These are phyloP conservation scores for Fusarium fracticaudum DNA, from an alignment of 2,329 filamentous ascomycete genomes.

Conservation along the genomic window DNA sequence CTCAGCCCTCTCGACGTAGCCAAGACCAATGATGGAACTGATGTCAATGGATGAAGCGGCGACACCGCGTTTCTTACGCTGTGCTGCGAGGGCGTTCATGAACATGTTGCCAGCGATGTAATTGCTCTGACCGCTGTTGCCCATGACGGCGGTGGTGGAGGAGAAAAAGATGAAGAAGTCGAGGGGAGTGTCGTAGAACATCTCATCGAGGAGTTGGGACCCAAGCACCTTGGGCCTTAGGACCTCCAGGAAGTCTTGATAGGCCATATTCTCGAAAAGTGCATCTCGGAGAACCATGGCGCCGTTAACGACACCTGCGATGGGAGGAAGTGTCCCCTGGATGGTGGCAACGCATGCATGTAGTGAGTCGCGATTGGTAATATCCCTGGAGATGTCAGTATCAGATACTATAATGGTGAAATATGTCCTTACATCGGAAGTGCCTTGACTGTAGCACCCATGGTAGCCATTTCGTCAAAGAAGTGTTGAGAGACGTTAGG, in stretches of 20 bases:
- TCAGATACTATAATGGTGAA: neutral
- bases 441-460: neutral
- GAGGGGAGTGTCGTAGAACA: neutral
- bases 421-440: neutral
- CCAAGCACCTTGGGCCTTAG: neutral
- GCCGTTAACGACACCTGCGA: neutral
- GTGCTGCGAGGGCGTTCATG: neutral
- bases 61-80: neutral
- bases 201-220: neutral
- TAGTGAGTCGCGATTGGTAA: neutral
- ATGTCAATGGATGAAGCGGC: neutral
- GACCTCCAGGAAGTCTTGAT: neutral
- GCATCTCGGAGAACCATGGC: neutral
- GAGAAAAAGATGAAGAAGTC: constrained; percentile 6
- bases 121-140: neutral
- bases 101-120: neutral
- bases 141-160: neutral
- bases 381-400: neutral
- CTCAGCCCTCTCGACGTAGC: neutral
- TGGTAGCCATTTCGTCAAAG: neutral
- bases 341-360: neutral
- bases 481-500: neutral
- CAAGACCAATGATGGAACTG: neutral
- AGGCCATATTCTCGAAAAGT: fast-evolving
- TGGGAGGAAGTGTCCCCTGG: fast-evolving